Base-by-base conservation (phyloP, 129 eudicot species). In the Artemisia tridentata region DNA sequence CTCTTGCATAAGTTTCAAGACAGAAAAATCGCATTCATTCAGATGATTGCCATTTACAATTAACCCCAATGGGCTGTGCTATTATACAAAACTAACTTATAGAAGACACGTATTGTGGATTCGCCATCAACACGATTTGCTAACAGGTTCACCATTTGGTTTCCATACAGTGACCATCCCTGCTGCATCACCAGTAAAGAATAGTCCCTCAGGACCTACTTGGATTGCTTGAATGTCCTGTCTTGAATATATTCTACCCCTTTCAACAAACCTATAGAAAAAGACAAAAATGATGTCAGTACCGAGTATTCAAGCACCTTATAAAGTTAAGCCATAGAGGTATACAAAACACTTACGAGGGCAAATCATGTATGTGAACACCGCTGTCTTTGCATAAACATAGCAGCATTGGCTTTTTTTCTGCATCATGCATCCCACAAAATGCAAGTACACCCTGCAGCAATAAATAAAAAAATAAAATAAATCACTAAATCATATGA, bases 351-450 rank as follows among this genome's bases (percentile, higher is more conserved):
- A 83, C 90, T 83, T 74, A 88, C 90, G 85, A 66, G 15, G 96
- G 96, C 79, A 90, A 34, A 10, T 90, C 91, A 67, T 76, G 81
- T 34, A 90, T 69, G 23, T 88, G 80, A 15, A 87, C 85, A 16
- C 71, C 72, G 64, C 81, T 81, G 74, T 85, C 88, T 11, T 74
- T 78, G 65, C 80, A 72, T 7, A 91, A 87, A 72, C 87, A 87
- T 38, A 90, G 55, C 49, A 90, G 73, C 29, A 85, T 77, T 1
- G 91, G 84, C 65, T 82, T 80, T 16, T 43, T 73, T 61, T 80
- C 82, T 66, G 86, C 80, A 62, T 87, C 91, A 48, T 38, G 48
- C 63, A 87, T 78, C 74, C 91, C 95, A 51, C 82, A 73, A 18
- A 90, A 78, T 8, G 87, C 72, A 34, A 87, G 12, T 57, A 84